Percentiles rank a stretch among this genome's conserved stretches.
phyloP scores from a whole-genome alignment of 2,329 filamentous ascomycete species.

The Trichoderma sp. region DNA sequence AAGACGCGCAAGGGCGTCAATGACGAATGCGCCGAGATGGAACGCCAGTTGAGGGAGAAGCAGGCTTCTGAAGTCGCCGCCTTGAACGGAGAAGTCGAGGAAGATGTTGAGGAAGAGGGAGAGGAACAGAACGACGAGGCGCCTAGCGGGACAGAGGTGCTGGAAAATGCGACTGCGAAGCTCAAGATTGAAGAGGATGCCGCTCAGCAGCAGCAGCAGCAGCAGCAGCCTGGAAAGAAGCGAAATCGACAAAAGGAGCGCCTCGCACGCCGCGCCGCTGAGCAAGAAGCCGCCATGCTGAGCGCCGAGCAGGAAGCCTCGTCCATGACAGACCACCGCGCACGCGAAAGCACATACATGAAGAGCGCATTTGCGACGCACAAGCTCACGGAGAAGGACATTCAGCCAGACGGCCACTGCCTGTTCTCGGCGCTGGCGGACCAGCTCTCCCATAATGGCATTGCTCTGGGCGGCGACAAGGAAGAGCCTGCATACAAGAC shows the following conservation, averaged over 20 bases:
- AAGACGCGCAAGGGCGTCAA: slow-evolving; percentile 76
- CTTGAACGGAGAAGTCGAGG: slow-evolving; percentile 36
- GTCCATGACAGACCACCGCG: slow-evolving; percentile 71
- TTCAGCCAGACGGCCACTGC: slow-evolving; percentile 91
- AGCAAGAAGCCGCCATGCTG: slow-evolving; percentile 69
- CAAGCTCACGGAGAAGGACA: slow-evolving; percentile 71
- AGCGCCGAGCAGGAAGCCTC: slow-evolving; percentile 75
- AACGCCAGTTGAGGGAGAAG: slow-evolving; percentile 64
- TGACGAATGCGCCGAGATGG: slow-evolving; percentile 72
- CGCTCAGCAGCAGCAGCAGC: slow-evolving; percentile 28
- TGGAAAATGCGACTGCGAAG: slow-evolving; percentile 31
- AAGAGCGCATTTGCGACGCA: slow-evolving; percentile 63
- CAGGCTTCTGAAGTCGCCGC: slow-evolving; percentile 63
- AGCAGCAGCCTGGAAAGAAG: slow-evolving; percentile 57
- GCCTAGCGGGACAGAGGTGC: background rate
- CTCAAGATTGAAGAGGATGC: slow-evolving; percentile 28
- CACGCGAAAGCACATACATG: slow-evolving; percentile 71
- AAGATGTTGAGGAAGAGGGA: background rate
- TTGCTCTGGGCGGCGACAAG: slow-evolving; percentile 45
- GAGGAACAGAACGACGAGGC: slow-evolving; percentile 24
- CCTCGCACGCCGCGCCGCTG: slow-evolving; percentile 83
- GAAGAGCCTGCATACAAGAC: slow-evolving; percentile 58
- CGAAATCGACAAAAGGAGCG: slow-evolving; percentile 90
- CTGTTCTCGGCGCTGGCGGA: slow-evolving; percentile 90
- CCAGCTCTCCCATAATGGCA: slow-evolving; percentile 63